Percentiles rank a stretch among this genome's conserved stretches.
phyloP scores from a whole-genome alignment of 371 early-diverging fungal genomes.

The Blakeslea trispora region DNA sequence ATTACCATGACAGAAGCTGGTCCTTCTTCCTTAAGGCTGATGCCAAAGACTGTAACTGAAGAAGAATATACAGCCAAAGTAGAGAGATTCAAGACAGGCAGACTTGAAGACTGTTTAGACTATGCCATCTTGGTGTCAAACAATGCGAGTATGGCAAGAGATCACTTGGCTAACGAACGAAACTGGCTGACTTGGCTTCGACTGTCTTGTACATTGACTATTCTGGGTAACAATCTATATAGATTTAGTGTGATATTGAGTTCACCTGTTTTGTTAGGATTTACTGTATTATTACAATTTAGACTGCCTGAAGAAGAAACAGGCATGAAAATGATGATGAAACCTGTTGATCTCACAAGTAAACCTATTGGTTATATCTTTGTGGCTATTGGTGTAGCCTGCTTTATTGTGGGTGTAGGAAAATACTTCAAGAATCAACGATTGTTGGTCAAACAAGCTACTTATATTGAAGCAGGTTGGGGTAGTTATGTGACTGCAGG shows the following conservation, averaged over 20 bases:
- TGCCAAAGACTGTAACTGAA: not conserved
- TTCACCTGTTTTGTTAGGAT: slow-evolving; percentile 23
- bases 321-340: not conserved
- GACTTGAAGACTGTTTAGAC: slow-evolving; percentile 17
- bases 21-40: not conserved
- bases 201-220: slow-evolving; percentile 39
- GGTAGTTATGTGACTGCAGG: slow-evolving; percentile 31
- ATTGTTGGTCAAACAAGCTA: slow-evolving; percentile 28
- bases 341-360: slow-evolving; percentile 9
- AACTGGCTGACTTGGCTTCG: slow-evolving; percentile 48
- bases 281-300: slow-evolving; percentile 40
- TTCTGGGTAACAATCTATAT: slow-evolving; percentile 34
- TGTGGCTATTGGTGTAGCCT: slow-evolving; percentile 34
- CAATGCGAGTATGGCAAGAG: slow-evolving; percentile 35
- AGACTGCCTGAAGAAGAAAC: slow-evolving; percentile 32
- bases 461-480: slow-evolving; percentile 44
- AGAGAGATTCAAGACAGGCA: not conserved
- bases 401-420: slow-evolving; percentile 34
- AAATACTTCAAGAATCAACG: slow-evolving; percentile 45
- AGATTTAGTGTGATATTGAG: not conserved
- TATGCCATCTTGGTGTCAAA: slow-evolving; percentile 30
- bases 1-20: slow-evolving; percentile 6
- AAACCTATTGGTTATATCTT: slow-evolving; percentile 38
- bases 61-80: slow-evolving; percentile 19
- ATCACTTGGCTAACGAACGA: slow-evolving; percentile 47